These are phyloP conservation scores for Beauveria caledonica DNA, from an alignment of 2,329 filamentous ascomycete species.

Conservation along the genomic window DNA sequence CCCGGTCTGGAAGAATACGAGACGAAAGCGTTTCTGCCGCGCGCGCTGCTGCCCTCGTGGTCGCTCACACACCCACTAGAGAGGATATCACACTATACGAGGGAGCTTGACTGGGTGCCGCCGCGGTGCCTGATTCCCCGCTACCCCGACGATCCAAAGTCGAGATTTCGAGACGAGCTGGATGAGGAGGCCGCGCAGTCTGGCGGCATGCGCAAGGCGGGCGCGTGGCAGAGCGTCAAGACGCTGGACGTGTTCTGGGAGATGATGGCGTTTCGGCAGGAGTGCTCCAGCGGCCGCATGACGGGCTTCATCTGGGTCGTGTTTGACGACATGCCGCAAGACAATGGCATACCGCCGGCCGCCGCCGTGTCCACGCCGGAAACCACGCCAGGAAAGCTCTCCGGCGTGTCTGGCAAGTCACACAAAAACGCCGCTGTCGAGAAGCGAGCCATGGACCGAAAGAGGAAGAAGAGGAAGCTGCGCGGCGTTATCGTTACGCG, in stretches of 20 bases:
- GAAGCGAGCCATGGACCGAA: slow-evolving; percentile 20
- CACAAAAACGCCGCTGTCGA: slow-evolving; percentile 5
- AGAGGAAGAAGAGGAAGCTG: slow-evolving; percentile 33
- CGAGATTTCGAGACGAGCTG: slow-evolving; percentile 78
- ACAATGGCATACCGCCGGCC: slow-evolving; percentile 14
- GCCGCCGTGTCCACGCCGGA: slow-evolving; percentile 20
- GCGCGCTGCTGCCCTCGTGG: slow-evolving; percentile 46
- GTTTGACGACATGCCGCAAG: slow-evolving; percentile 47
- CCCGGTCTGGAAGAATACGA: slow-evolving; percentile 81
- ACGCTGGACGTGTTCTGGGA: slow-evolving; percentile 95
- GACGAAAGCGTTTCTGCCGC: slow-evolving; percentile 69
- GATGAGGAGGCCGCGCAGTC: slow-evolving; percentile 69
- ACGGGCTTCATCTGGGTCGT: slow-evolving; percentile 95
- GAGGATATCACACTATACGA: slow-evolving; percentile 52
- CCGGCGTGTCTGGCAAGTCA: not conserved
- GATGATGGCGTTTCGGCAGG: slow-evolving; percentile 92
- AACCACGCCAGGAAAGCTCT: slow-evolving; percentile 27
- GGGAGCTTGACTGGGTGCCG: slow-evolving; percentile 53
- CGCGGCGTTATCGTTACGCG: slow-evolving; percentile 54
- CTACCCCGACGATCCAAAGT: slow-evolving; percentile 93
- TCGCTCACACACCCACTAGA: slow-evolving; percentile 66
- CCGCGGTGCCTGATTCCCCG: slow-evolving; percentile 79
- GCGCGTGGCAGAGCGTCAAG: slow-evolving; percentile 75
- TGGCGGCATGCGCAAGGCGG: slow-evolving; percentile 44
- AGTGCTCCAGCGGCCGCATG: slow-evolving; percentile 84